phyloP scores from a whole-genome alignment of 192 early-diverging fungal species.

The Entomortierella parvispora region DNA sequence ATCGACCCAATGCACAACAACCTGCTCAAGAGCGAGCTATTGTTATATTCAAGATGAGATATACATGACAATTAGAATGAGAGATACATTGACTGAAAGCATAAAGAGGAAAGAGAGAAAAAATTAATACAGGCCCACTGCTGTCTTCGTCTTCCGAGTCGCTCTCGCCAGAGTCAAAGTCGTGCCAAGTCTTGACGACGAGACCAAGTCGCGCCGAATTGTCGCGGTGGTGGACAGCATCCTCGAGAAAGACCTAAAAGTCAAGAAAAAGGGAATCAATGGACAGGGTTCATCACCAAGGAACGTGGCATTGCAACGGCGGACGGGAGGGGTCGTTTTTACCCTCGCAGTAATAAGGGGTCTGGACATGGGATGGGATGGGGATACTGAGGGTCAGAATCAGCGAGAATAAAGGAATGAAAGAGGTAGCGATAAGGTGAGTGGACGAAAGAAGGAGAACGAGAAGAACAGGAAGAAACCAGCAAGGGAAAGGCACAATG shows the following conservation, averaged over 20 bases:
- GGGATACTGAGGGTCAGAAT: background rate
- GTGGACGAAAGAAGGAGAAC: background rate
- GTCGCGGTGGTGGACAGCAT: constrained; percentile 46
- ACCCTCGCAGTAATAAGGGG: constrained; percentile 18
- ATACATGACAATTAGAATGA: background rate
- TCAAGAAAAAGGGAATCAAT: background rate
- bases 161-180: constrained; percentile 50
- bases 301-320: background rate
- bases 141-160: constrained; percentile 42
- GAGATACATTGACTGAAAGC: no score
- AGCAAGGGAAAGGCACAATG: background rate
- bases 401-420: background rate
- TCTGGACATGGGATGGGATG: constrained; percentile 7
- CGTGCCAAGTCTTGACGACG: constrained; percentile 54
- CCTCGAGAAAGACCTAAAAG: constrained; percentile 52
- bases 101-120: background rate
- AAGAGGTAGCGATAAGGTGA: background rate
- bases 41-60: background rate
- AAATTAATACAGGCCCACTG: constrained; percentile 24
- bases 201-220: constrained; percentile 39
- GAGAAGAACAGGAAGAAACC: background rate
- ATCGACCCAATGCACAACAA: constrained; percentile 45
- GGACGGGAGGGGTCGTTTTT: background rate
- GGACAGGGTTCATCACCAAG: background rate
- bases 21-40: constrained; percentile 44